A percentile compares a stretch with the other conserved stretches of the same genome.
phyloP scores from a whole-genome alignment of 2,329 filamentous ascomycete species.

The Stemphylium lycopersici region DNA sequence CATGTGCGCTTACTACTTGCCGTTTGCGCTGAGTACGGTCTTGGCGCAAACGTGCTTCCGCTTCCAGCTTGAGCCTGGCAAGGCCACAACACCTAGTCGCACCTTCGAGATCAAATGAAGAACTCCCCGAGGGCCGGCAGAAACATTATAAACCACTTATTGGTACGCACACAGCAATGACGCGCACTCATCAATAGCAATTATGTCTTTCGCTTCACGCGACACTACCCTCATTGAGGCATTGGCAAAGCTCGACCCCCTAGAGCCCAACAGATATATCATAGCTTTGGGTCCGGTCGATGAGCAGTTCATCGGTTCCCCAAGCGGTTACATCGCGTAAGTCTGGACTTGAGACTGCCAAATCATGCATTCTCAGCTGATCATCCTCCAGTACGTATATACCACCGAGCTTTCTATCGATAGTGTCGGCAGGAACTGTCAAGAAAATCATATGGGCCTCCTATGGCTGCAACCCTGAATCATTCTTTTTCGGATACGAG shows the following conservation, averaged over 20 bases:
- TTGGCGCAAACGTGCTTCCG: slow-evolving; percentile 22
- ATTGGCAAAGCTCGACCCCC: slow-evolving; percentile 21
- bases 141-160: background rate
- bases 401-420: slow-evolving; percentile 17
- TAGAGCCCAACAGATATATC: slow-evolving; percentile 32
- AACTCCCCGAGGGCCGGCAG: no score
- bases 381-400: slow-evolving; percentile 24
- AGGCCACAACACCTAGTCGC: background rate
- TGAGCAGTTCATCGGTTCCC: slow-evolving; percentile 33
- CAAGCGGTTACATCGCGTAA: slow-evolving; percentile 37
- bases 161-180: background rate
- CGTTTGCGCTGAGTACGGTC: slow-evolving; percentile 2
- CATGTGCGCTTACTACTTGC: background rate
- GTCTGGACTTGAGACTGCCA: background rate
- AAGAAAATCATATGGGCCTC: slow-evolving; percentile 34
- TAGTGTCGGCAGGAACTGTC: slow-evolving; percentile 11
- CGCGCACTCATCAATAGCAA: background rate
- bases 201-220: slow-evolving; percentile 8
- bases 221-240: slow-evolving; percentile 5
- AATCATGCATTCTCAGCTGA: slow-evolving; percentile 1
- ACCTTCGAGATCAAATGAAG: background rate
- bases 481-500: slow-evolving; percentile 38
- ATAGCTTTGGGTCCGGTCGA: slow-evolving; percentile 31
- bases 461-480: slow-evolving; percentile 28
- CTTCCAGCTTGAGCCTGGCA: slow-evolving; percentile 1